These are phyloP conservation scores for Magnusiomyces magnusii DNA, from an alignment of 1,139 yeast genomes.

Conservation along the genomic window DNA sequence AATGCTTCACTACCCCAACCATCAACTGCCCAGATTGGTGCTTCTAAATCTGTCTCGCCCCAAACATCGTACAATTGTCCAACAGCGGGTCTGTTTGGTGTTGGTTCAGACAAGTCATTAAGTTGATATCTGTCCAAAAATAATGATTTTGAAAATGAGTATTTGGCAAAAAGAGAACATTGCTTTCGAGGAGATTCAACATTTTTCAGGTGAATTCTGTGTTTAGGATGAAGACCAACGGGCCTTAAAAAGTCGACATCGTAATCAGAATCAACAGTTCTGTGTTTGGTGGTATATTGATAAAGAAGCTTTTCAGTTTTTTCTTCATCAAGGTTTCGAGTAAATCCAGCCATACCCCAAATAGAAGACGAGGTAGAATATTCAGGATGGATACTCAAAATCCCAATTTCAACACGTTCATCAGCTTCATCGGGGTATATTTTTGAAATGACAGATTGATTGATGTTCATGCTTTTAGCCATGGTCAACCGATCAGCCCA, in stretches of 20 bases:
- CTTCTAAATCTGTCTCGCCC: conserved; percentile 41
- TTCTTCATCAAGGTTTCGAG: conserved; percentile 20
- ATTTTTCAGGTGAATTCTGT: conserved; percentile 19
- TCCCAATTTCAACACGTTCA: conserved; percentile 25
- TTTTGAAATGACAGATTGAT: conserved; percentile 1
- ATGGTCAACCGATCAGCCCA: conserved; percentile 16
- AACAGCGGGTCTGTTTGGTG: conserved; percentile 30
- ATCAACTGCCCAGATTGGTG: conserved; percentile 42
- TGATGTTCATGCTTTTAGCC: conserved; percentile 8
- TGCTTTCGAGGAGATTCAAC: conserved; percentile 21
- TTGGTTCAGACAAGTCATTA: conserved; percentile 29
- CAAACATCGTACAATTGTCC: conserved; percentile 35
- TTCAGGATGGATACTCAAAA: conserved; percentile 19
- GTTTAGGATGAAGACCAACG: conserved; percentile 42
- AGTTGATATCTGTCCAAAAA: conserved; percentile 39
- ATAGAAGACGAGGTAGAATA: conserved; percentile 19
- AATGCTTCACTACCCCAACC: conserved; percentile 43
- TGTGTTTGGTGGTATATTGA: conserved; percentile 22
- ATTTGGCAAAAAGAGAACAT: conserved; percentile 37
- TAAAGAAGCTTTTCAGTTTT: conserved; percentile 22
- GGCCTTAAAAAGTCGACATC: conserved; percentile 33
- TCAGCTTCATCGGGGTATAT: conserved; percentile 10
- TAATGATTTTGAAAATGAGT: conserved; percentile 34
- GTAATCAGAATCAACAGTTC: conserved; percentile 24
- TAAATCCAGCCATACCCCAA: conserved; percentile 24